Evolutionary conservation across 192 early-diverging fungal genomes (phyloP), one percentile per base, ranked within the genome.

Genomic region (Lunasporangiospora selenospora): DNA sequence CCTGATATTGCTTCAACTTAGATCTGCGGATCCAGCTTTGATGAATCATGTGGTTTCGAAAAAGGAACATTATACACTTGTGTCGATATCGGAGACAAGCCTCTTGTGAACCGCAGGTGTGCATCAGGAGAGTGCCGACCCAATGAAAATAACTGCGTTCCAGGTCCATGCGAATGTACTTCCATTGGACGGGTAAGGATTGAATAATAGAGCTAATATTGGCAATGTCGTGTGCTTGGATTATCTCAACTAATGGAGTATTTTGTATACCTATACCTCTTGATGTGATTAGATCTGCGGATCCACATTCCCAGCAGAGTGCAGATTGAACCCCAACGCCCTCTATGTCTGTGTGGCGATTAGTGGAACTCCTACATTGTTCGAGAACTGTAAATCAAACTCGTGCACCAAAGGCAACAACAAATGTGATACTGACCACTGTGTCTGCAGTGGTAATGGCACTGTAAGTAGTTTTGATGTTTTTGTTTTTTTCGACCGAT

Each of bases 391-490:
- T 33, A 3, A 16, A 3, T 10, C 51, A 24, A 36, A 36, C n/a
- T 53, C 34, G 4, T 21, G 24, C 9, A 19, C 31, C 51, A 38
- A 19, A 23, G 10, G 9, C 19, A 6, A 53, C 10, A 38, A 39
- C 3, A 24, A 38, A 3, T 53, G 51, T 26, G 36, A 19, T 4
- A 26, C 32, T 1, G 7, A 6, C 16, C 43, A 24, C 6, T 44
- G 43, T 16, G 43, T 18, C 2, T 44, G 43, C 21, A 24, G 26
- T 18, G 18, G 21, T 19, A 24, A 18, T 21, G 26, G 43, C 43
- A n/a, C 26, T 44, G 21, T 44, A 44, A 18, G 43, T 24, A 54
- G 36, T 33, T 51, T 30, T 51, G 49, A 13, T 27, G 49, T 18
- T 31, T 32, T 15, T n/a, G 30, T 12, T 51, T 51, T n/a, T n/a